phyloP scores from a whole-genome alignment of 2,329 filamentous ascomycete genomes.

The Domatiomyces globalis region DNA sequence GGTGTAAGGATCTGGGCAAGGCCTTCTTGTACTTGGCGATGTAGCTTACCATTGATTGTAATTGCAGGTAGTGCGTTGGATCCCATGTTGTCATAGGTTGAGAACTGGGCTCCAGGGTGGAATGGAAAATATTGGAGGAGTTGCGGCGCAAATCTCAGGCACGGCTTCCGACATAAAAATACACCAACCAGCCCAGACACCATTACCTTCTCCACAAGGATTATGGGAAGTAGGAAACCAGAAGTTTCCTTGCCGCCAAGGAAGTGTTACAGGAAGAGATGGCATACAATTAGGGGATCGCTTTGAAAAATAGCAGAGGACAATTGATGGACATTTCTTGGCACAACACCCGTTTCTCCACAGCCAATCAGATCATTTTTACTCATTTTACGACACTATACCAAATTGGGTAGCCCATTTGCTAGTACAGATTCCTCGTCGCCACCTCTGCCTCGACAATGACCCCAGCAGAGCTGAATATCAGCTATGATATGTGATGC shows the following conservation, averaged over 20 bases:
- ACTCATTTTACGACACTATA: too few relatives aligned
- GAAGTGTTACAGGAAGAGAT: not conserved
- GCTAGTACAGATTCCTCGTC: too few relatives aligned
- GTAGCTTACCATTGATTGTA: conserved; percentile 38
- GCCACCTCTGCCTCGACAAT: too few relatives aligned
- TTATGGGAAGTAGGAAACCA: not conserved
- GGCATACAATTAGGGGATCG: too few relatives aligned
- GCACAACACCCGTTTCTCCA: too few relatives aligned
- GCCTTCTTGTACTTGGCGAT: conserved; percentile 51
- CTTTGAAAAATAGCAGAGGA: too few relatives aligned
- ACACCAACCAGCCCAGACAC: not conserved
- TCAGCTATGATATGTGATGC: too few relatives aligned
- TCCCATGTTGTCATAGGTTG: not conserved
- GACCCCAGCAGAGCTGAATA: too few relatives aligned
- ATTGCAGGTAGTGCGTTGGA: conserved; percentile 7
- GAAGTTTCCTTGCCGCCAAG: not conserved
- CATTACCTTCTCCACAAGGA: not conserved
- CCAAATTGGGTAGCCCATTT: too few relatives aligned
- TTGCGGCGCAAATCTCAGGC: not conserved
- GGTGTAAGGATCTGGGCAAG: conserved; percentile 54
- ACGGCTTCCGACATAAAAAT: not conserved
- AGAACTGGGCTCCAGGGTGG: not conserved
- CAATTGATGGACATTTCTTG: too few relatives aligned
- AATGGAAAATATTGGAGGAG: not conserved
- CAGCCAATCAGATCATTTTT: too few relatives aligned